phyloP scores from a whole-genome alignment of 2,329 filamentous ascomycete genomes.

The Cladophialophora bantiana region DNA sequence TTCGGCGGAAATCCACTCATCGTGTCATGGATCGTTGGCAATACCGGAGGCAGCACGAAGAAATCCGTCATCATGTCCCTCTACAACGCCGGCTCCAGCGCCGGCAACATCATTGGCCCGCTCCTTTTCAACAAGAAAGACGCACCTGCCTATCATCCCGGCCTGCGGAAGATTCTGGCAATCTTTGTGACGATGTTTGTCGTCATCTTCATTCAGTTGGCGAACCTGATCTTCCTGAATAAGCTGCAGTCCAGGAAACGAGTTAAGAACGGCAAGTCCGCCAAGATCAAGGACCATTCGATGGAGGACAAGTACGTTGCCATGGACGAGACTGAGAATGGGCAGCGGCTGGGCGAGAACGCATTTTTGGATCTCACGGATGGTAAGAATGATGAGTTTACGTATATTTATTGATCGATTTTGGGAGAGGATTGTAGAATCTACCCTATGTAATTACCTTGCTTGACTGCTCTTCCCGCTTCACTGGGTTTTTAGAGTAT shows the following conservation, averaged over 20 bases:
- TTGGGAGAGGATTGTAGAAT: no score
- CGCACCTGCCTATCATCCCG: slow-evolving; percentile 65
- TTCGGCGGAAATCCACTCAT: slow-evolving; percentile 71
- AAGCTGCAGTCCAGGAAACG: slow-evolving; percentile 62
- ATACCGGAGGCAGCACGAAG: slow-evolving; percentile 72
- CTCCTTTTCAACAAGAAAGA: slow-evolving; percentile 66
- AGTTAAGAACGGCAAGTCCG: slow-evolving; percentile 66
- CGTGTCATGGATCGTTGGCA: slow-evolving; percentile 72
- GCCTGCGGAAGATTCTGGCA: slow-evolving; percentile 62
- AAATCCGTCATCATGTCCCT: slow-evolving; percentile 69
- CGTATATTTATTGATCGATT: slow-evolving; percentile 39
- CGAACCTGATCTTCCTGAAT: slow-evolving; percentile 64
- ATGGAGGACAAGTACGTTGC: slow-evolving; percentile 62
- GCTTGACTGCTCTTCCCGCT: no score
- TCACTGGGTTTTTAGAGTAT: no score
- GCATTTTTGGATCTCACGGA: slow-evolving; percentile 68
- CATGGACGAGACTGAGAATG: slow-evolving; percentile 45
- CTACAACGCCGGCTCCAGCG: slow-evolving; percentile 67
- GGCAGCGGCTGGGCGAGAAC: slow-evolving; percentile 39
- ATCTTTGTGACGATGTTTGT: slow-evolving; percentile 63
- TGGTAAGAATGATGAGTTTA: slow-evolving; percentile 70
- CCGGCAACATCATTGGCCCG: slow-evolving; percentile 72
- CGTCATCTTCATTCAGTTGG: slow-evolving; percentile 62
- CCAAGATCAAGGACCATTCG: slow-evolving; percentile 64
- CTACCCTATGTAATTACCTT: no score